phyloP scores from a whole-genome alignment of 257 asterid species.

The Solanum arcanum region DNA sequence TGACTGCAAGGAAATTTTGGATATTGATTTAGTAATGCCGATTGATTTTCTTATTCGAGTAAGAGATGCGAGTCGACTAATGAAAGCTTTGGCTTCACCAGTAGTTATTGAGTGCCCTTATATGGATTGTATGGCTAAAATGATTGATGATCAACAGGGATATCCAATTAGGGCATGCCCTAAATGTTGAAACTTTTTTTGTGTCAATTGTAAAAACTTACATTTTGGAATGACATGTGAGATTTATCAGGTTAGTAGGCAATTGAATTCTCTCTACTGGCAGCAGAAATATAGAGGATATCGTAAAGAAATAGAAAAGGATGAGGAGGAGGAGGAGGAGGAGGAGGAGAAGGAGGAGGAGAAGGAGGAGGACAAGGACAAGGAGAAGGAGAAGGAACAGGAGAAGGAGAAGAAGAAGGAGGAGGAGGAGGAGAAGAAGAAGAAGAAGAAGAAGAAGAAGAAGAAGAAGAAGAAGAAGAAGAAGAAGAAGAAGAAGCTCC shows the following conservation, averaged over 20 bases:
- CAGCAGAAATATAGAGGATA: background rate
- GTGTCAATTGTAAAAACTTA: background rate
- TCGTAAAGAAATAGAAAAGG: background rate
- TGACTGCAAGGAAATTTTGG: background rate
- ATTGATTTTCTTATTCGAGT: background rate
- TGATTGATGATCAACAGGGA: background rate
- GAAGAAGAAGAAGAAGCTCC: background rate
- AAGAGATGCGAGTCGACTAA: fast-evolving
- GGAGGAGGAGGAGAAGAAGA: no score
- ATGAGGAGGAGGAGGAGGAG: no score
- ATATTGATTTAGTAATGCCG: background rate
- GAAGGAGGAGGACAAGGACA: no score
- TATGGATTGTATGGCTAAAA: background rate
- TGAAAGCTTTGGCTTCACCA: background rate
- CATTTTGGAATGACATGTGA: conserved; percentile 4
- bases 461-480: fast-evolving
- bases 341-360: background rate
- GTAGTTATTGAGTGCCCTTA: background rate
- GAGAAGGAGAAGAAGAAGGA: background rate
- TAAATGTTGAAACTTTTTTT: background rate
- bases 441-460: no score
- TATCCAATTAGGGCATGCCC: background rate
- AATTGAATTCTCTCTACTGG: background rate
- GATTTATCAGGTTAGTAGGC: background rate
- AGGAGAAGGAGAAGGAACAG: no score